Conservation (phyloP, 2,329 filamentous ascomycete genomes). For the Ophiosphaerella herpotricha region DNA sequence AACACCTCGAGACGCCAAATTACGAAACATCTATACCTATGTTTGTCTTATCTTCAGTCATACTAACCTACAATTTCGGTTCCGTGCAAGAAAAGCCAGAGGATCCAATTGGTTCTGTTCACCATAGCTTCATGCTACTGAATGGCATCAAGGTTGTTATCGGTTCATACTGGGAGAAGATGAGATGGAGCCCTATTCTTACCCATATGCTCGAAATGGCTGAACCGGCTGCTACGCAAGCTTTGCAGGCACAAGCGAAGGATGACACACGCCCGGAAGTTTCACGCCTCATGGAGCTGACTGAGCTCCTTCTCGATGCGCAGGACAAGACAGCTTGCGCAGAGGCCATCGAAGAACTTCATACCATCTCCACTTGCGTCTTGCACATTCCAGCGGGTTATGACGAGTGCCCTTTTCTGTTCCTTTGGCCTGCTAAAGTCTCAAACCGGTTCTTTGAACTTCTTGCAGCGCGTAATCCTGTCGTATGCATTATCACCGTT, state of each 20-base stretch:
- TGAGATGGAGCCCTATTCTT: constrained; percentile 24
- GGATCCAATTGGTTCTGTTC: constrained; percentile 32
- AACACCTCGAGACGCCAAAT: constrained; percentile 25
- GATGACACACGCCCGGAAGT: constrained; percentile 26
- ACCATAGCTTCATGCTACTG: constrained; percentile 36
- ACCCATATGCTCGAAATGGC: constrained; percentile 17
- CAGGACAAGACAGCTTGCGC: constrained; percentile 26
- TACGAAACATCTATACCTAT: constrained; percentile 30
- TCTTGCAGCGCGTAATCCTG: constrained; percentile 30
- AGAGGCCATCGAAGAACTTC: constrained; percentile 29
- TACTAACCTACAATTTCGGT: constrained; percentile 37
- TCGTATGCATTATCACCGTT: constrained; percentile 32
- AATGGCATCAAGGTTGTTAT: constrained; percentile 34
- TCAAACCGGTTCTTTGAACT: constrained; percentile 31
- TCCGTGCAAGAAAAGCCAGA: constrained; percentile 33
- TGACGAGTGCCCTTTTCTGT: constrained; percentile 30
- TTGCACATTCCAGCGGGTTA: constrained; percentile 21
- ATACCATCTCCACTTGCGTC: constrained; percentile 23
- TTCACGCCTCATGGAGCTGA: constrained; percentile 27
- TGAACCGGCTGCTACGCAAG: constrained; percentile 10
- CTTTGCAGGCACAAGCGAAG: constrained; percentile 14
- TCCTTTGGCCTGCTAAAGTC: constrained; percentile 30
- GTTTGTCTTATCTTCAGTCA: constrained; percentile 34
- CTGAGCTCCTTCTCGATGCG: constrained; percentile 22
- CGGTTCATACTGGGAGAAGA: constrained; percentile 23